Percentiles rank a stretch among this genome's conserved stretches.
These are phyloP conservation scores for Epichloe typhina DNA, from an alignment of 2,329 filamentous ascomycete species.

Conservation along the genomic window DNA sequence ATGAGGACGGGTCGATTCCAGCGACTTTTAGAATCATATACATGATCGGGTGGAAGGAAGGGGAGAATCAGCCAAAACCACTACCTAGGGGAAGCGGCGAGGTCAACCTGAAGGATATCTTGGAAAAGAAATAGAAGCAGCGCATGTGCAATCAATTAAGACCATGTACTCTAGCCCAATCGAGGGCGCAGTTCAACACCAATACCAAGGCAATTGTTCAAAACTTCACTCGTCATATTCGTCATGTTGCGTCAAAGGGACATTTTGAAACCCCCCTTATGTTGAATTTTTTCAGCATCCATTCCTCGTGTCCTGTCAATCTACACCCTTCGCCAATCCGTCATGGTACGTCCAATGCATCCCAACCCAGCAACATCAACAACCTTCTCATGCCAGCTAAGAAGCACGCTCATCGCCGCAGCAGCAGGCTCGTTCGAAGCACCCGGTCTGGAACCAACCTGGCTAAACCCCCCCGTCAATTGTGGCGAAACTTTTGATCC, in stretches of 20 bases:
- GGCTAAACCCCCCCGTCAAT: conserved; percentile 66
- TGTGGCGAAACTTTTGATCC: conserved; percentile 48
- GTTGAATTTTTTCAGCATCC: background rate
- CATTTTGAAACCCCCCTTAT: too few relatives aligned
- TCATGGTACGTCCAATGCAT: conserved; percentile 89
- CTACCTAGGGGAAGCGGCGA: conserved; percentile 79
- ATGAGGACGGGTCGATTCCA: conserved; percentile 62
- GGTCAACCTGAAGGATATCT: conserved; percentile 75
- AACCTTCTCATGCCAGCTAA: conserved; percentile 98
- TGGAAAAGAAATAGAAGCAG: conserved; percentile 30
- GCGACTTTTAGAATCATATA: conserved; percentile 93
- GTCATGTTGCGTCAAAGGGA: background rate
- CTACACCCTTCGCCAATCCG: conserved; percentile 70
- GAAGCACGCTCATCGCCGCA: conserved; percentile 85
- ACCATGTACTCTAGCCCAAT: background rate
- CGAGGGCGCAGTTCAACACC: background rate
- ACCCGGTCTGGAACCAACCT: conserved; percentile 47
- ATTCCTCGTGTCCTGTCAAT: background rate
- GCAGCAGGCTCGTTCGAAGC: conserved; percentile 54
- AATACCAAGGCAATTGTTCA: background rate
- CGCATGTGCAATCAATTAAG: background rate
- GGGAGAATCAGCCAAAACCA: conserved; percentile 64
- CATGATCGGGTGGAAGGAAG: conserved; percentile 97
- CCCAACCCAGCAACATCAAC: conserved; percentile 87
- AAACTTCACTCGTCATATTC: background rate